Percentiles rank a stretch among this genome's conserved stretches.
These are phyloP conservation scores for Aureobasidium musti DNA, from an alignment of 2,329 filamentous ascomycete species.

Conservation along the genomic window DNA sequence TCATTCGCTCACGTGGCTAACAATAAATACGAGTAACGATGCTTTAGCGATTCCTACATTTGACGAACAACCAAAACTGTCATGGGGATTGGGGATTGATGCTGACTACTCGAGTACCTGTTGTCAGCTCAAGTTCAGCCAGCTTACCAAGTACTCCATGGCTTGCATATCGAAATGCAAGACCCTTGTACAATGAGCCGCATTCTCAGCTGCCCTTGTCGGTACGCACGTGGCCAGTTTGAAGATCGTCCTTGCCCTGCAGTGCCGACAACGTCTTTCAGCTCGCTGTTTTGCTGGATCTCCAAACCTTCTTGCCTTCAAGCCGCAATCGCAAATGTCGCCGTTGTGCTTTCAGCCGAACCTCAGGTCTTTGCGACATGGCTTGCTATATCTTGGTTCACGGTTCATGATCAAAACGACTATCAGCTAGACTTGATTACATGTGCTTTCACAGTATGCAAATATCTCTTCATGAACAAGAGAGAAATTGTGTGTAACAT, in stretches of 20 bases:
- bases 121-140: neutral
- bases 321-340: neutral
- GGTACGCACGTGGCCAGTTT: slow-evolving; percentile 9
- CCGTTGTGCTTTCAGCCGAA: too few species aligned
- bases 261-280: slow-evolving; percentile 18
- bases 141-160: neutral
- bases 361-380: neutral
- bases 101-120: too few species aligned
- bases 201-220: neutral
- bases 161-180: neutral
- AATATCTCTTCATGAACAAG: neutral
- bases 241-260: slow-evolving; percentile 10
- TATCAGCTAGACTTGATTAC: neutral
- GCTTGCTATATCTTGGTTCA: neutral
- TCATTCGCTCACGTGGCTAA: slow-evolving; percentile 8
- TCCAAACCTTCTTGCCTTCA: neutral
- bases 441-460: neutral
- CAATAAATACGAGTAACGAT: neutral
- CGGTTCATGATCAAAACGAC: neutral
- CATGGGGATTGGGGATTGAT: too few species aligned
- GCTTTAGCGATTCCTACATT: neutral
- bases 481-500: neutral
- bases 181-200: neutral
- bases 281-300: neutral
- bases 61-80: neutral